Conservation (phyloP, 2,329 filamentous ascomycete species). For the Cordyceps cateniannulata region DNA sequence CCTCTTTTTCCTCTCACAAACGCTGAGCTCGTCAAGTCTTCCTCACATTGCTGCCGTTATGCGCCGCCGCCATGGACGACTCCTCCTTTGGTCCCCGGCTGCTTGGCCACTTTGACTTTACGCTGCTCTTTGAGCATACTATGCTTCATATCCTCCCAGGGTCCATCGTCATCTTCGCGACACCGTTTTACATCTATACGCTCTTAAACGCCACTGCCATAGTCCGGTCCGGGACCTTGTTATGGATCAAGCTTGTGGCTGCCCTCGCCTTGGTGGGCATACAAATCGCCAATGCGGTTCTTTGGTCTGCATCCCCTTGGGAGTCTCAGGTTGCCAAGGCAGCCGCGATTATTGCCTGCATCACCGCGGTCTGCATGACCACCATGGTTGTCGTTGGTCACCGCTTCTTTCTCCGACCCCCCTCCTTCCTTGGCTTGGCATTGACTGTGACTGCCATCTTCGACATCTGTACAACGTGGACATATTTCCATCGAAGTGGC, state of each 20-base stretch:
- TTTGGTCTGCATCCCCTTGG: background rate
- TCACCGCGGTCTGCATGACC: conserved; percentile 22
- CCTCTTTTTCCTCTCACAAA: background rate
- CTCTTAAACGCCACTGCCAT: background rate
- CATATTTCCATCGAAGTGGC: conserved; percentile 24
- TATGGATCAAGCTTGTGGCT: conserved; percentile 19
- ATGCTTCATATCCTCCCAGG: background rate
- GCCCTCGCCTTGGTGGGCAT: background rate
- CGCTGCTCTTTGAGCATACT: conserved; percentile 1
- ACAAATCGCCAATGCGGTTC: conserved; percentile 19
- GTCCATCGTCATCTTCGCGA: conserved; percentile 12
- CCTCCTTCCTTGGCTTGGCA: conserved; percentile 24
- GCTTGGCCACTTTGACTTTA: conserved; percentile 7
- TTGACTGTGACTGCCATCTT: conserved; percentile 26
- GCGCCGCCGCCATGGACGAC: background rate
- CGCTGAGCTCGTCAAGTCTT: background rate
- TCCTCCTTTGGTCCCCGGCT: conserved; percentile 4
- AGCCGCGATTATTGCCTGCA: conserved; percentile 20
- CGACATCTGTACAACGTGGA: conserved; percentile 26
- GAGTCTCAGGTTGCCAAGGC: conserved; percentile 11
- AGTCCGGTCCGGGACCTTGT: conserved; percentile 6
- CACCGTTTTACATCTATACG: background rate
- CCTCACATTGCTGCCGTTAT: background rate
- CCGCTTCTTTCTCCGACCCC: conserved; percentile 24
- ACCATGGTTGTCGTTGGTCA: conserved; percentile 28